These are phyloP conservation scores for Dioszegia hungarica DNA, from an alignment of 768 basidiomycete species.

Conservation along the genomic window DNA sequence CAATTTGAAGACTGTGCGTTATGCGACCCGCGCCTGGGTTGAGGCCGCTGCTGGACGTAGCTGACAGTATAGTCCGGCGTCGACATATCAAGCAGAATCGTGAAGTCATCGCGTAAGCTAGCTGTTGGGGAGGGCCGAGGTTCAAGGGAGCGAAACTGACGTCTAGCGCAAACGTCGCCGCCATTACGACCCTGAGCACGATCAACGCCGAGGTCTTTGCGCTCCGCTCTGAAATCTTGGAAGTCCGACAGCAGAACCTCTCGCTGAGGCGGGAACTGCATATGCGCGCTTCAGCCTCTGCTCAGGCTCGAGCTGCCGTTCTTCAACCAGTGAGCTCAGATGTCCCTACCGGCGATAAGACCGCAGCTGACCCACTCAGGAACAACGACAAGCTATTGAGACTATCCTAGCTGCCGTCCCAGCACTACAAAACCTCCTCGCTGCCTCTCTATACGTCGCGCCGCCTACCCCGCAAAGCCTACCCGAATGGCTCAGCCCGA, in stretches of 20 bases:
- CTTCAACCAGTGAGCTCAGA: not conserved
- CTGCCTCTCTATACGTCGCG: not conserved
- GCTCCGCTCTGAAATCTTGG: slow-evolving; percentile 20
- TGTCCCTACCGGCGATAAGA: not conserved
- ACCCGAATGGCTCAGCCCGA: not conserved
- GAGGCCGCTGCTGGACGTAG: not conserved
- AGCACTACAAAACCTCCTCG: not conserved
- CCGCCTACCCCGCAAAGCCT: not conserved
- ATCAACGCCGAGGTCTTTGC: slow-evolving; percentile 18
- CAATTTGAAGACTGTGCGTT: slow-evolving; percentile 11
- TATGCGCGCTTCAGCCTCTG: not conserved
- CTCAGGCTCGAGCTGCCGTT: not conserved
- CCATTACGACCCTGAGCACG: slow-evolving; percentile 13
- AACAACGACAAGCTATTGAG: not conserved
- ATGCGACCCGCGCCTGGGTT: too few species aligned
- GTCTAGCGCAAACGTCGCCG: slow-evolving; percentile 11
- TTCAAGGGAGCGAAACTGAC: not conserved
- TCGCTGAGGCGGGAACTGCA: slow-evolving; percentile 9
- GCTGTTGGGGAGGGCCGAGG: not conserved
- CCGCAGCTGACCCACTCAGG: not conserved
- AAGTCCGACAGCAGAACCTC: slow-evolving; percentile 17
- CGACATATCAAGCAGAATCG: slow-evolving; percentile 35
- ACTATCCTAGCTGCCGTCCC: slow-evolving; percentile 4
- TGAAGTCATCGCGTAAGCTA: slow-evolving; percentile 32
- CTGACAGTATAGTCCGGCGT: slow-evolving; percentile 25